These are phyloP conservation scores for Saccharomycopsis vini DNA, from an alignment of 805 yeast genomes.

Conservation along the genomic window DNA sequence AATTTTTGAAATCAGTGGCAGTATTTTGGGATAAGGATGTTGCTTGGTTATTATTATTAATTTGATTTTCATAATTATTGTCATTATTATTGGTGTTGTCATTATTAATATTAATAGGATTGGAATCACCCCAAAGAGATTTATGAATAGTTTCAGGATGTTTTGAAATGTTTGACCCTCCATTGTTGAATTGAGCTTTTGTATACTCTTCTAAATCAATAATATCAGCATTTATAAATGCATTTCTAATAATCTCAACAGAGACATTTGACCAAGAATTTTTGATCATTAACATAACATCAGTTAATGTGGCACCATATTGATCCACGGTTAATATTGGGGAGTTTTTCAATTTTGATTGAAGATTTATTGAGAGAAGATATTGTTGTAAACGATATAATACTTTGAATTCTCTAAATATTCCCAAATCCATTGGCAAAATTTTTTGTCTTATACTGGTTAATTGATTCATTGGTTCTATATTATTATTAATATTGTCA, in stretches of 20 bases:
- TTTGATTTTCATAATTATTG: neutral
- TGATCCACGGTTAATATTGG: conserved; percentile 26
- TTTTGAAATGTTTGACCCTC: neutral
- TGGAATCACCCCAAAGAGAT: neutral
- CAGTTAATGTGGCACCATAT: conserved; percentile 41
- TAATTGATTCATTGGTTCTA: neutral
- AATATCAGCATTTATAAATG: conserved; percentile 18
- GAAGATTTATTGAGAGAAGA: conserved; percentile 21
- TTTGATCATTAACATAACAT: conserved; percentile 51
- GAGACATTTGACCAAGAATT: conserved; percentile 44
- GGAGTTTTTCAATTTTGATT: conserved; percentile 19
- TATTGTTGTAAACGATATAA: conserved; percentile 52
- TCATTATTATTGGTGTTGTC: neutral
- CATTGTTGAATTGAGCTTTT: conserved; percentile 4
- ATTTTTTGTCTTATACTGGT: conserved; percentile 25
- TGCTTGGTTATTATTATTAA: conserved; percentile 2
- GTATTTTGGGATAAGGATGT: conserved; percentile 15
- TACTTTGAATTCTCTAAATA: conserved; percentile 51
- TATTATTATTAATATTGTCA: conserved; percentile 10
- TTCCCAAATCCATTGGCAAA: conserved; percentile 57
- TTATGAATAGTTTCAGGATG: neutral
- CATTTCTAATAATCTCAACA: conserved; percentile 26
- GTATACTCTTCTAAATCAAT: conserved; percentile 15
- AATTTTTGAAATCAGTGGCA: conserved; percentile 20
- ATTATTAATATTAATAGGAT: too few species aligned